Evolutionary conservation across 371 early-diverging fungal species (phyloP).

Genomic region (Mucor circinelloides): DNA sequence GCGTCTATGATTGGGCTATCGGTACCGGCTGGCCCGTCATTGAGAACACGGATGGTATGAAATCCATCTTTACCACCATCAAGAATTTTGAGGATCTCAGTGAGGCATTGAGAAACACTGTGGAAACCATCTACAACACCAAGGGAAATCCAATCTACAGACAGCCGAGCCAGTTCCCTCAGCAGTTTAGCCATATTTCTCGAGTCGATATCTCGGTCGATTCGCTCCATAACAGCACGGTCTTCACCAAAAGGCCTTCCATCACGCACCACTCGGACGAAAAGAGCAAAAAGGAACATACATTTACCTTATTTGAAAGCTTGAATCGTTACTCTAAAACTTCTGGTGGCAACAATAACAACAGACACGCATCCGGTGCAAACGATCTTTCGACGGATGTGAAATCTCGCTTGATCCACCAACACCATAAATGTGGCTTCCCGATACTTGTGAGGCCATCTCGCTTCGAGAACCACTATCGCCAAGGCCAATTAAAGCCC

Average conservation of each 20-base stretch:
- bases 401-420: slow-evolving; percentile 24
- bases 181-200: neutral
- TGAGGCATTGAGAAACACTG: slow-evolving; percentile 23
- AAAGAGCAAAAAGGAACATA: slow-evolving; percentile 10
- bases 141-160: slow-evolving; percentile 12
- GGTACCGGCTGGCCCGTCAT: slow-evolving; percentile 31
- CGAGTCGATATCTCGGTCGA: neutral
- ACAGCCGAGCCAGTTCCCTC: neutral
- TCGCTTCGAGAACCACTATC: slow-evolving; percentile 29
- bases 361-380: neutral
- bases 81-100: slow-evolving; percentile 29
- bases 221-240: neutral
- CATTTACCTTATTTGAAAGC: slow-evolving; percentile 34
- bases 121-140: slow-evolving; percentile 9
- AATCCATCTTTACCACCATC: slow-evolving; percentile 32
- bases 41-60: slow-evolving; percentile 22
- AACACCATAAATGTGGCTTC: slow-evolving; percentile 38
- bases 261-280: neutral
- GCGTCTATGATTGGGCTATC: slow-evolving; percentile 28
- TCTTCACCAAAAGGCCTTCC: neutral
- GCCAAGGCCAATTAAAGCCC: slow-evolving; percentile 23
- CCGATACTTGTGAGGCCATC: slow-evolving; percentile 32
- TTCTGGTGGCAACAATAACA: neutral
- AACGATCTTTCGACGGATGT: slow-evolving; percentile 22
- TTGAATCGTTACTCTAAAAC: slow-evolving; percentile 20